Evolutionary conservation across 345 rosid genomes (phyloP), one percentile per base, ranked within the genome.

Genomic region (Reutealis trisperma): DNA sequence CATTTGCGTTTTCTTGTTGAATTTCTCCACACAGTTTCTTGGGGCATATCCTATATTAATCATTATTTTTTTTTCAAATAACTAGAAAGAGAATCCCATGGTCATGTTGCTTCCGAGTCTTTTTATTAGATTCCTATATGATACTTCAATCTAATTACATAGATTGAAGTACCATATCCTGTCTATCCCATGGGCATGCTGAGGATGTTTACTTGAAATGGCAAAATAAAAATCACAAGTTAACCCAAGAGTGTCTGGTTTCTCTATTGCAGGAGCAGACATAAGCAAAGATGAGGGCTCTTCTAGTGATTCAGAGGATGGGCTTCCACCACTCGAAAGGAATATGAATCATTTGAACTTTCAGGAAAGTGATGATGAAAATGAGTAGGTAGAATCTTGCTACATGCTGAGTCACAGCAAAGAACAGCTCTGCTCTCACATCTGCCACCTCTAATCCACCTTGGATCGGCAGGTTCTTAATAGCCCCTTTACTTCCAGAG

Each of bases 241-340:
- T 71, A 34, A 49, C 41, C 41, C 37, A 22, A 7, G 42, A 22
- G 11, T 34, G 8, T 66, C 65, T 78, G 44, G 41, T 22, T 70
- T 81, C 10, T 83, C 12, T 59, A 75, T 49, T 45, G 65, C 57
- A 70, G 84, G 70, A 71, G 86, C 71, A 24, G 76, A 67, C 63
- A 27, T 12, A 57, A 65, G 66, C 47, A 74, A 84, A 80, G 87
- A 83, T 13, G 89, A 80, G 64, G 89, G 78, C 54, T 82, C 85
- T 47, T 83, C 82, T 49, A 77, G 87, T 34, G 91, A 90, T 79
- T 90, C 93, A 8, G 97, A 92, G 9, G 92, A 90, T 22, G 94
- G 88, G 45, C 94, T 94, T 75, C 99, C 97, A 32, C 97, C 98
- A 59, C 86, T 92, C 2, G 93, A 91, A 85, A 96, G 88, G 83